A percentile compares a stretch with the other conserved stretches of the same genome.
These are phyloP conservation scores for Fusarium palustre DNA, from an alignment of 2,329 filamentous ascomycete species.

Conservation along the genomic window DNA sequence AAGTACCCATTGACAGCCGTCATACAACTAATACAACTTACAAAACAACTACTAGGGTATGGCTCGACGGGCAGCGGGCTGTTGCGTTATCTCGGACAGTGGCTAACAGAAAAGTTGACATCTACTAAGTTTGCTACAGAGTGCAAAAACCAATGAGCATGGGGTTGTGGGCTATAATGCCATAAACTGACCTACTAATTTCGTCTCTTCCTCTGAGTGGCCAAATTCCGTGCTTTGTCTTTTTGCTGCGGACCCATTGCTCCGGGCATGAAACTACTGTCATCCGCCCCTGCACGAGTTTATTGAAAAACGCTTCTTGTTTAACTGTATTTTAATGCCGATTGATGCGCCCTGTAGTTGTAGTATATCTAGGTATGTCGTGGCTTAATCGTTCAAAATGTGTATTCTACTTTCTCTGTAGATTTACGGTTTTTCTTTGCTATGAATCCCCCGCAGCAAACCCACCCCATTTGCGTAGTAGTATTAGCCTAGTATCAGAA, in stretches of 20 bases:
- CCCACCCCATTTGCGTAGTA: too few relatives aligned
- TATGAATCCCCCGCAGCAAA: background rate
- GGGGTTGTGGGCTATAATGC: background rate
- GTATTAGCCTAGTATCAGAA: background rate
- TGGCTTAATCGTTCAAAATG: background rate
- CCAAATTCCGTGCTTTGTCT: background rate
- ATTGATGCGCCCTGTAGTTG: background rate
- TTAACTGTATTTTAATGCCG: background rate
- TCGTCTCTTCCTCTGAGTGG: background rate
- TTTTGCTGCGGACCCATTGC: background rate
- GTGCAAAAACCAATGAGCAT: background rate
- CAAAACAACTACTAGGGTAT: background rate
- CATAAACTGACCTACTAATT: background rate
- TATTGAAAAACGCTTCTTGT: background rate
- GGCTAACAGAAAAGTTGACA: background rate
- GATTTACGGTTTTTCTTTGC: background rate
- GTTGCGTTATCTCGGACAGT: background rate
- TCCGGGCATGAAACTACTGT: background rate
- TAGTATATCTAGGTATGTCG: background rate
- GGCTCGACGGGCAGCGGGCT: background rate
- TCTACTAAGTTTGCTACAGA: background rate
- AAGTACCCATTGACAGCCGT: background rate
- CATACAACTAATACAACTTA: constrained; percentile 11
- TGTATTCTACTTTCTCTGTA: too few relatives aligned
- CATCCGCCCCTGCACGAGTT: background rate